Evolutionary conservation across 75 land plant genomes (phyloP), one percentile per base, ranked within the genome.

Genomic region (Cryptomeria japonica): DNA sequence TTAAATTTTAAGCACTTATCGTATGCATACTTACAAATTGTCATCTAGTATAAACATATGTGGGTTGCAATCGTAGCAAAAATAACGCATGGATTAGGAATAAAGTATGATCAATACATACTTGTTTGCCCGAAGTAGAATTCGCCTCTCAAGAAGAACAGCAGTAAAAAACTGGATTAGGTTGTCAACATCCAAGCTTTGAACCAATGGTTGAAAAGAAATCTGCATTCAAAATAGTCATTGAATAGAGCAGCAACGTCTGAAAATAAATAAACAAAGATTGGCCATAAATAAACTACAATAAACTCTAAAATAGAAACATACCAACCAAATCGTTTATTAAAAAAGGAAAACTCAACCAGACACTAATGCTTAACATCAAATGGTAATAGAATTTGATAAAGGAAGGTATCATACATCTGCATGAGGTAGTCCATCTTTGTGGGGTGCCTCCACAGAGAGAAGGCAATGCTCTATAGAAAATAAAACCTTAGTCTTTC

Each of bases 161-260:
- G 99, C 96, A 31, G 97, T 94, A 80, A 98, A 98, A 73, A 98
- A 86, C 86, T 56, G 94, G 84, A 98, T 92, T 28, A 97, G 87
- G 89, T 98, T 97, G 91, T 97, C 99, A 76, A 98, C 95, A 93
- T 97, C 99, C 89, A 98, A 88, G 88, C 97, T 96, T 79, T 96
- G 96, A 13, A 97, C 87, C 87, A 98, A 86, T 64, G 99, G 97
- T 87, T 98, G 96, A 92, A 98, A 97, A 28, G 99, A 97, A 87
- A 98, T 95, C 99, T 97, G 99, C 87, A 90, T 49, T 22, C 46
- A 38, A 75, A 53, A 70, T 68, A 87, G 84, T 28, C 47, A 78
- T 88, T 18, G 83, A 86, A 64, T 70, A 44, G 28, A 44, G 83
- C 75, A 86, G 87, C 42, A 70, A 28, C 79, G 77, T 70, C 46